phyloP scores from a whole-genome alignment of 2,329 filamentous ascomycete species.

The Pezicula rhizophila region DNA sequence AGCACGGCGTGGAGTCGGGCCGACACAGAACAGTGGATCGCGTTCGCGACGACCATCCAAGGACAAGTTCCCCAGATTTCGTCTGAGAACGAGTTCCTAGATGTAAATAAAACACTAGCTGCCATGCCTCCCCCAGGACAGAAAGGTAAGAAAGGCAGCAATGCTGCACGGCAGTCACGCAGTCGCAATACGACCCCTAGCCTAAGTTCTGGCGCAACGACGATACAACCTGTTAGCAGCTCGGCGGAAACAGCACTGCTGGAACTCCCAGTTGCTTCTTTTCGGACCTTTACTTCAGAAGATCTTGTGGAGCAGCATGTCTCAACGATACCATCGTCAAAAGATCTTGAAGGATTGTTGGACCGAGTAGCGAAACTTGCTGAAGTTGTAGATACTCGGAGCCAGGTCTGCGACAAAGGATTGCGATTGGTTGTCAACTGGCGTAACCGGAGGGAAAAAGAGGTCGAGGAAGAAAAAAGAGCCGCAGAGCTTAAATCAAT shows the following conservation, averaged over 20 bases:
- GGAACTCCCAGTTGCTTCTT: slow-evolving; percentile 53
- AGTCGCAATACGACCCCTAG: slow-evolving; percentile 76
- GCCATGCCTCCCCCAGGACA: slow-evolving; percentile 53
- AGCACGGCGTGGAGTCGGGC: too few species aligned
- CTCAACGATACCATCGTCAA: slow-evolving; percentile 56
- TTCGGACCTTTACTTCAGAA: slow-evolving; percentile 55
- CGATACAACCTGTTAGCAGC: slow-evolving; percentile 45
- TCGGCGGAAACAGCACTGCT: slow-evolving; percentile 57
- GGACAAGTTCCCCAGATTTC: too few species aligned
- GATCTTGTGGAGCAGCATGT: slow-evolving; percentile 61
- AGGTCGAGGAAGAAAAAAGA: slow-evolving; percentile 38
- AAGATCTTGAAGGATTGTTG: slow-evolving; percentile 57
- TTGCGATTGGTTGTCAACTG: slow-evolving; percentile 59
- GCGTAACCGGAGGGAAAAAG: slow-evolving; percentile 56
- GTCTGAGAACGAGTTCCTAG: too few species aligned
- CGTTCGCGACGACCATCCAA: too few species aligned
- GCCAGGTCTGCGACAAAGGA: slow-evolving; percentile 62
- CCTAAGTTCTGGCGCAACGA: slow-evolving; percentile 24
- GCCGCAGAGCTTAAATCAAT: slow-evolving; percentile 36
- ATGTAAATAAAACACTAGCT: not conserved
- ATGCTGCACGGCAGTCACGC: slow-evolving; percentile 52
- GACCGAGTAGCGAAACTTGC: slow-evolving; percentile 58
- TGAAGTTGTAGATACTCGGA: slow-evolving; percentile 61
- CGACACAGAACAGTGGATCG: too few species aligned
- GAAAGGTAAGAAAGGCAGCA: slow-evolving; percentile 60